Evolutionary conservation across 1,139 yeast genomes (phyloP).

Genomic region (Magnusiomyces tetraspermus): DNA sequence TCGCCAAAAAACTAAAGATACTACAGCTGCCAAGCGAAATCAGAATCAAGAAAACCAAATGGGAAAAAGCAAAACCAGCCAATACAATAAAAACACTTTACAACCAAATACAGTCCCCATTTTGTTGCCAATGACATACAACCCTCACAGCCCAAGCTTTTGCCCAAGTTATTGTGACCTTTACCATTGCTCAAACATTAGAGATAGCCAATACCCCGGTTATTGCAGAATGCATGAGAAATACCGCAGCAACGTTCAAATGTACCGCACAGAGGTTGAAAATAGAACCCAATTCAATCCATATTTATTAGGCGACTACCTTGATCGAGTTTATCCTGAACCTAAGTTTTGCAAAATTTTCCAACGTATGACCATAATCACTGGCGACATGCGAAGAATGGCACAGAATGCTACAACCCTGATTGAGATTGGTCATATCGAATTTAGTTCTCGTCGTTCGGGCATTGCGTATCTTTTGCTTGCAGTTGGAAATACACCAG

Average conservation of each 20-base stretch:
- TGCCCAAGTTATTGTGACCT: slow-evolving; percentile 4
- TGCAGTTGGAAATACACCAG: slow-evolving; percentile 5
- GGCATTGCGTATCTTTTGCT: neutral
- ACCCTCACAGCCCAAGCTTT: neutral
- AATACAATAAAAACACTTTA: neutral
- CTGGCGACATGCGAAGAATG: slow-evolving; percentile 5
- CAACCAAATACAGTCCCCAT: no score
- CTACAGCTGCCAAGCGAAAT: no score
- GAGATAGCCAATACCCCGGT: neutral
- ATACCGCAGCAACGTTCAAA: neutral
- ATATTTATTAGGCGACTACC: neutral
- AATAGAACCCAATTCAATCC: slow-evolving; percentile 1
- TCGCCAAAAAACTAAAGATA: no score
- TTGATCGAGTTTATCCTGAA: neutral
- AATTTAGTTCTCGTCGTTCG: neutral
- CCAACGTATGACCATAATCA: slow-evolving; percentile 2
- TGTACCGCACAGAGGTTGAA: neutral
- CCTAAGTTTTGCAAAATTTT: neutral
- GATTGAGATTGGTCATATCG: neutral
- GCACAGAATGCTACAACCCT: slow-evolving; percentile 1
- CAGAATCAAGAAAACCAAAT: no score
- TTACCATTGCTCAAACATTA: neutral
- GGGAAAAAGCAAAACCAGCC: no score
- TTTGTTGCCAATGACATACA: neutral
- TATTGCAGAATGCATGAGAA: slow-evolving; percentile 1